Percentiles rank a stretch among this genome's conserved stretches.
These are phyloP conservation scores for Pontederia crassipes DNA, from an alignment of 176 grass and related monocot species.

Conservation along the genomic window DNA sequence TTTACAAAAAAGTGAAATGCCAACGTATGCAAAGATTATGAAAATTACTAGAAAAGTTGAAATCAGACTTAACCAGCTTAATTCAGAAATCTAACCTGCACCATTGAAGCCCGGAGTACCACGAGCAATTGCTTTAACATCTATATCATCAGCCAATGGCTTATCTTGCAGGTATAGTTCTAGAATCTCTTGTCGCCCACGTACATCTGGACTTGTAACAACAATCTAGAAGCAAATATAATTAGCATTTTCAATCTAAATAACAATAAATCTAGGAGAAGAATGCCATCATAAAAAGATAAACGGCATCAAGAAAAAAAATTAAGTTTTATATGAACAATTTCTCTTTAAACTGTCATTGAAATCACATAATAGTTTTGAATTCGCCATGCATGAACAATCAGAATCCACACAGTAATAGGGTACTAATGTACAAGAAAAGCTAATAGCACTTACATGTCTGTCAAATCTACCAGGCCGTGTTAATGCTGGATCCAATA, in stretches of 20 bases:
- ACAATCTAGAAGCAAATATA: conserved; percentile 65
- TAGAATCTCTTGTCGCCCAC: conserved; percentile 86
- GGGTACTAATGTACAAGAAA: background rate
- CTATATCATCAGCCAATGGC: conserved; percentile 66
- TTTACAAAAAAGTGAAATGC: background rate
- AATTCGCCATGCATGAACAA: background rate
- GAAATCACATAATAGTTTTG: no score
- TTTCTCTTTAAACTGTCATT: no score
- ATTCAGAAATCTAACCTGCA: conserved; percentile 45
- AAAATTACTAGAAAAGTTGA: conserved; percentile 6
- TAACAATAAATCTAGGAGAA: background rate
- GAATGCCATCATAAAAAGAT: background rate
- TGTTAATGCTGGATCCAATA: conserved; percentile 95
- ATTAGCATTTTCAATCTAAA: background rate
- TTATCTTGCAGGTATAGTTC: conserved; percentile 98
- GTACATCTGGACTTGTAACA: conserved; percentile 82
- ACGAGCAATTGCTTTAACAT: conserved; percentile 78
- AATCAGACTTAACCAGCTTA: background rate
- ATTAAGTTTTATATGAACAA: no score
- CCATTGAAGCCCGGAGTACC: conserved; percentile 97
- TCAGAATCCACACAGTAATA: background rate
- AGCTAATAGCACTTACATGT: conserved; percentile 66
- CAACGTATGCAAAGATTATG: no score
- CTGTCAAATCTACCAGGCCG: conserved; percentile 99
- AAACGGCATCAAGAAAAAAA: no score